Evolutionary conservation across 345 rosid genomes (phyloP), one percentile per base, ranked within the genome.

Genomic region (Capsella bursapastoris): DNA sequence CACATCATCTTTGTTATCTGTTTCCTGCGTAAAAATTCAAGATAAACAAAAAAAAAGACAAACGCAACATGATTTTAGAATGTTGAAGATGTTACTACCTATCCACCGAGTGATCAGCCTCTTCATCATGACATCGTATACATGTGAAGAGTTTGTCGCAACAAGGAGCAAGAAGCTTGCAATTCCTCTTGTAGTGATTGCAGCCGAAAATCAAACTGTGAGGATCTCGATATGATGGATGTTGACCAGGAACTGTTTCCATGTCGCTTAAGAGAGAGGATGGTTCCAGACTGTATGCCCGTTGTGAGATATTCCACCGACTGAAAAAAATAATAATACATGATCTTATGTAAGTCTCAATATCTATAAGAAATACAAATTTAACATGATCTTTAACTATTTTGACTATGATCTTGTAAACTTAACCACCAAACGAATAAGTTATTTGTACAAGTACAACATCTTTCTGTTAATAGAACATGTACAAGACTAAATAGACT

Each of bases 1-100:
- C 97, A 90, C 94, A 90, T 90, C 94, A 88, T 90, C 81, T 89
- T 92, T 71, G 89, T 67, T 13, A 92, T 83, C 7, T 83, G 87
- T 79, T 90, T 90, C 80, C 94, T 89, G 86, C 66, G 78, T 43
- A 43, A 49, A 10, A 48, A 64, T 18, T 70, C 53, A 64, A 48
- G 34, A 43, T 8, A 58, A 41, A 22, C 69, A 72, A 22, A 22
- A 22, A 22, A 22, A 22, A 22, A 22, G 25, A 22, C 25, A 22
- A 22, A 22, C 25, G 25, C 25, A 22, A 22, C 0, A 22, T 22
- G 14, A 55, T 48, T 47, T 38, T 45, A 7, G 22, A 32, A 49
- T 71, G 25, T n/a, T 65, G 34, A 47, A 61, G 29, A 49, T 49
- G n/a, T 8, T 51, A 43, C 49, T 87, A 87, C 97, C 94, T 87